Evolutionary conservation across 140 eudicot genomes (phyloP).

Genomic region (Ambrosia hybrid): DNA sequence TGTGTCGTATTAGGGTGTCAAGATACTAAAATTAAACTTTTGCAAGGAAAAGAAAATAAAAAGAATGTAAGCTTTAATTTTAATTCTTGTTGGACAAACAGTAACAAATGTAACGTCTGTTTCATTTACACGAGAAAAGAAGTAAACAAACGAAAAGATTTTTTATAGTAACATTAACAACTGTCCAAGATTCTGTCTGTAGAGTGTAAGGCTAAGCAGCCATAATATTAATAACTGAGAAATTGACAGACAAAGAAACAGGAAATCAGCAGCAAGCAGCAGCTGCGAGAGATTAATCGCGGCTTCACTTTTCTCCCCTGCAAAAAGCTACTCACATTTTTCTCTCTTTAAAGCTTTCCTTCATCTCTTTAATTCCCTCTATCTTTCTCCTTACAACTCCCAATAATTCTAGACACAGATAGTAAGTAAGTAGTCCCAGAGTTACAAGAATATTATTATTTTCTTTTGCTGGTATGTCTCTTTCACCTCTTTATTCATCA

Average conservation of each 20-base stretch:
- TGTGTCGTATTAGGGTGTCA: too few relatives aligned
- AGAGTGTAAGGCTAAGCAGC: slow-evolving; percentile 20
- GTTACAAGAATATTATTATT: slow-evolving; percentile 1
- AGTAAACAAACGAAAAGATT: slow-evolving; percentile 12
- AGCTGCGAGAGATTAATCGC: slow-evolving; percentile 16
- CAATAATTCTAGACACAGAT: slow-evolving; percentile 16
- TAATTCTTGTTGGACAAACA: neutral
- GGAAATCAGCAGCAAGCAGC: slow-evolving; percentile 20
- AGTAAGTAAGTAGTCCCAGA: neutral
- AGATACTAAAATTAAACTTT: too few relatives aligned
- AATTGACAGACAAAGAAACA: slow-evolving; percentile 45
- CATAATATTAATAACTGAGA: slow-evolving; percentile 29
- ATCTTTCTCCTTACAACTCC: neutral
- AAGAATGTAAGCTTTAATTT: neutral
- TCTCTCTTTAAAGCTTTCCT: slow-evolving; percentile 38
- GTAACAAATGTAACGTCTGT: slow-evolving; percentile 21
- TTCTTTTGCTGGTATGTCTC: slow-evolving; percentile 30
- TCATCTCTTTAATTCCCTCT: slow-evolving; percentile 21
- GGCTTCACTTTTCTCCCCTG: slow-evolving; percentile 15
- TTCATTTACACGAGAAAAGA: slow-evolving; percentile 25
- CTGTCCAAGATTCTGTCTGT: slow-evolving; percentile 41
- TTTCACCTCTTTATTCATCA: neutral
- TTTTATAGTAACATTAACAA: slow-evolving; percentile 27
- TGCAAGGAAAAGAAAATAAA: too few relatives aligned
- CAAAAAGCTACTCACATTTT: slow-evolving; percentile 27